phyloP scores from a whole-genome alignment of 495 filamentous ascomycete species.

The Bombardia bombarda region DNA sequence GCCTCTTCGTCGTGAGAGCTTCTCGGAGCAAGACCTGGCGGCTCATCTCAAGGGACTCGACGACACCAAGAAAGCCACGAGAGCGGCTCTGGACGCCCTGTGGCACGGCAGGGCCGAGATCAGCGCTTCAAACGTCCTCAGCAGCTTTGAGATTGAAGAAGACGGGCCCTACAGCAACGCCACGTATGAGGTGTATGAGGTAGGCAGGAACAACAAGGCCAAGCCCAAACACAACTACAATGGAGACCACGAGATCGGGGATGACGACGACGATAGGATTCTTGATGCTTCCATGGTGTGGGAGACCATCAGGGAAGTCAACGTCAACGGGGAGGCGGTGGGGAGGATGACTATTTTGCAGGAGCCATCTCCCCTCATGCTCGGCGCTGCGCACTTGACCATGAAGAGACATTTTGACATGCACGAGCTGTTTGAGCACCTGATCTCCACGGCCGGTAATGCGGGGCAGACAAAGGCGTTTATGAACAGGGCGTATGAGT shows the following conservation, averaged over 20 bases:
- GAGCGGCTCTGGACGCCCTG: constrained; percentile 26
- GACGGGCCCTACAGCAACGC: constrained; percentile 30
- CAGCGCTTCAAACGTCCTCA: constrained; percentile 23
- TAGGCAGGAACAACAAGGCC: constrained; percentile 33
- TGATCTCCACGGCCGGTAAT: constrained; percentile 29
- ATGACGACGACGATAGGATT: constrained; percentile 14
- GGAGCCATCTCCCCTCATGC: constrained; percentile 43
- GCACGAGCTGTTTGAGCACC: constrained; percentile 40
- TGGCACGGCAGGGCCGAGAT: constrained; percentile 27
- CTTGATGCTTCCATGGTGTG: constrained; percentile 31
- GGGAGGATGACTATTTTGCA: constrained; percentile 47
- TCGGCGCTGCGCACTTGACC: constrained; percentile 42
- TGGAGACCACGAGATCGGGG: not conserved
- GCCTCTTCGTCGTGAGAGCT: constrained; percentile 14
- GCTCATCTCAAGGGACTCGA: constrained; percentile 26
- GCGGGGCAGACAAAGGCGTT: constrained; percentile 27
- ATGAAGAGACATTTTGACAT: constrained; percentile 42
- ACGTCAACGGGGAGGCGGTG: constrained; percentile 25
- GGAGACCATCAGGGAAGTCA: constrained; percentile 28
- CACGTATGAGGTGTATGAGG: constrained; percentile 44
- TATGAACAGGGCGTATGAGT: constrained; percentile 31
- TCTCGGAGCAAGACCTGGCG: constrained; percentile 27
- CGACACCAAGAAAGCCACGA: constrained; percentile 22
- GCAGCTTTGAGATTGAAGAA: constrained; percentile 11
- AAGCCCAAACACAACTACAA: constrained; percentile 5